Evolutionary conservation across 108 stramenopile species (phyloP).

Genomic region (Cyclotella cryptica): DNA sequence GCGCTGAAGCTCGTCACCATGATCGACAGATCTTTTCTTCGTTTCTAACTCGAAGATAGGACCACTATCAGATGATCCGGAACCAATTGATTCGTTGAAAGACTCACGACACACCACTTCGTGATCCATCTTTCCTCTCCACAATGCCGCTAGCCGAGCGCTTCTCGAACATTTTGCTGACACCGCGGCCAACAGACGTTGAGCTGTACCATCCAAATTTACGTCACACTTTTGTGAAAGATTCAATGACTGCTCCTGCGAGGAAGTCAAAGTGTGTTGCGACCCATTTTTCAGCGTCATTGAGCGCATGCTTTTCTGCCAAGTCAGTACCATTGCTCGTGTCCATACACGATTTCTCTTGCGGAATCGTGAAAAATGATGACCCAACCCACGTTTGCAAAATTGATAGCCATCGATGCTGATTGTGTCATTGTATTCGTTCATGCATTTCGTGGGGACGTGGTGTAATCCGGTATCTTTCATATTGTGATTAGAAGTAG

Average conservation of each 20-base stretch:
- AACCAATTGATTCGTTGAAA: not conserved
- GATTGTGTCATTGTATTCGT: not conserved
- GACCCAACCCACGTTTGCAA: slow-evolving; percentile 36
- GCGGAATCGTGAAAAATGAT: slow-evolving; percentile 34
- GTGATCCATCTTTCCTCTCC: slow-evolving; percentile 26
- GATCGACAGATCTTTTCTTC: not conserved
- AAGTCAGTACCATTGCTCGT: slow-evolving; percentile 23
- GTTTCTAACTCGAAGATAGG: not conserved
- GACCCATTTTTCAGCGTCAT: not conserved
- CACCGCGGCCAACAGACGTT: slow-evolving; percentile 6
- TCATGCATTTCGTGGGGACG: slow-evolving; percentile 22
- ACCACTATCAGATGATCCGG: not conserved
- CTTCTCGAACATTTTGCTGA: slow-evolving; percentile 22
- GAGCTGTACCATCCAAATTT: not conserved
- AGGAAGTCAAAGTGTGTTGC: not conserved
- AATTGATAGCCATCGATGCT: not conserved
- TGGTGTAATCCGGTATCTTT: not conserved
- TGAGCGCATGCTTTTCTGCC: slow-evolving; percentile 11
- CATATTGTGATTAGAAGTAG: not conserved
- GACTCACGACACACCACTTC: slow-evolving; percentile 1
- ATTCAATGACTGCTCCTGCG: slow-evolving; percentile 6
- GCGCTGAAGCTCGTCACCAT: not conserved
- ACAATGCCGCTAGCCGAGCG: slow-evolving; percentile 20
- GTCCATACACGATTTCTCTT: slow-evolving; percentile 4
- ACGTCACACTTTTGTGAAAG: slow-evolving; percentile 8